These are phyloP conservation scores for Trametes punicea DNA, from an alignment of 768 basidiomycete species.

Conservation along the genomic window DNA sequence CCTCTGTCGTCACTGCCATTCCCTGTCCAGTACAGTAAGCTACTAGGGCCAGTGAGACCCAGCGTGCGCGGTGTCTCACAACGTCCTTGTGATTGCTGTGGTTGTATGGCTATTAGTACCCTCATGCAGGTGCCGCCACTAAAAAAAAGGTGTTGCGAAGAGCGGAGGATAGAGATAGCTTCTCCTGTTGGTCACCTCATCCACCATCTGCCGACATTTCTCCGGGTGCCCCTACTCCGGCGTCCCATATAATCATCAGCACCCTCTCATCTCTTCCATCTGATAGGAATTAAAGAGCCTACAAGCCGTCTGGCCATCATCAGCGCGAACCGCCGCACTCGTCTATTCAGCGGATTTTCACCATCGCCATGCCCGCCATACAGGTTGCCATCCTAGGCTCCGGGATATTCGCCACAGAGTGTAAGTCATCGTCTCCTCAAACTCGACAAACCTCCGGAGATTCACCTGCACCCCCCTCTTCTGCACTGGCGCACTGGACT, in stretches of 20 bases:
- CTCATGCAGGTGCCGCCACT: too few species aligned
- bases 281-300: slow-evolving; percentile 6
- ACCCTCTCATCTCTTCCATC: slow-evolving; percentile 1
- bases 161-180: background rate
- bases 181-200: slow-evolving; percentile 9
- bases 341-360: slow-evolving; percentile 7
- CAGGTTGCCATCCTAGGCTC: slow-evolving; percentile 79
- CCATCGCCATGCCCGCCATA: slow-evolving; percentile 37
- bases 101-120: too few species aligned
- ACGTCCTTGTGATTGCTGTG: too few species aligned
- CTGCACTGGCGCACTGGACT: background rate
- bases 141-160: background rate
- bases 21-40: background rate
- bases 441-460: slow-evolving; percentile 16
- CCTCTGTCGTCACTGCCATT: background rate
- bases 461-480: slow-evolving; percentile 17
- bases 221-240: slow-evolving; percentile 8
- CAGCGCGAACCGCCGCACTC: background rate
- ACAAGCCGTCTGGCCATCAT: background rate
- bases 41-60: background rate
- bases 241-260: slow-evolving; percentile 9
- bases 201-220: slow-evolving; percentile 5
- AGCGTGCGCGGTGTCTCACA: too few species aligned
- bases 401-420: slow-evolving; percentile 75
- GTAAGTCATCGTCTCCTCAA: slow-evolving; percentile 35